phyloP scores from a whole-genome alignment of 2,329 filamentous ascomycete species.

The Exophiala bonariae region DNA sequence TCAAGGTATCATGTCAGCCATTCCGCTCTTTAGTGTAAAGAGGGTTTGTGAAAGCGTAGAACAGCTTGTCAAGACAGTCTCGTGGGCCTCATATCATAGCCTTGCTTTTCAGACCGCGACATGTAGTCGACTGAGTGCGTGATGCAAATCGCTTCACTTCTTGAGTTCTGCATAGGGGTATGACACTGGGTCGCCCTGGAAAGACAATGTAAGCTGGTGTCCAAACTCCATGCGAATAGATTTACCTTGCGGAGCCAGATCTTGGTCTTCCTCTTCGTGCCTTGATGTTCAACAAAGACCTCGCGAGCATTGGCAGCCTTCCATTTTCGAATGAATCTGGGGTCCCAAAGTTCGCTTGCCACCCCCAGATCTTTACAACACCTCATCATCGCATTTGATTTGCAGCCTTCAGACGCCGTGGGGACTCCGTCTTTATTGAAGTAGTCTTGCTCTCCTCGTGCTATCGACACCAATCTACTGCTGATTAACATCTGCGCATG shows the following conservation, averaged over 20 bases:
- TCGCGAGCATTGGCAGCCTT: constrained; percentile 73
- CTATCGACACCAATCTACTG: constrained; percentile 80
- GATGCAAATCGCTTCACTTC: constrained; percentile 7
- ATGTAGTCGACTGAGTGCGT: too few relatives aligned
- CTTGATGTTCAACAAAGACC: constrained; percentile 83
- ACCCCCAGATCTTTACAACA: constrained; percentile 98
- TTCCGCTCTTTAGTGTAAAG: too few relatives aligned
- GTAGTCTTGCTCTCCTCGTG: constrained; percentile 91
- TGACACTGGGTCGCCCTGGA: constrained; percentile 64
- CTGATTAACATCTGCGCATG: constrained; percentile 3
- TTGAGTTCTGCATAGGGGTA: constrained; percentile 61
- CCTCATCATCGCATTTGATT: constrained; percentile 95
- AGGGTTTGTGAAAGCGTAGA: too few relatives aligned
- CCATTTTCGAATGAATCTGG: constrained; percentile 81
- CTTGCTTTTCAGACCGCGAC: too few relatives aligned
- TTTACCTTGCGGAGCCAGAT: constrained; percentile 73
- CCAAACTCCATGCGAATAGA: too few relatives aligned
- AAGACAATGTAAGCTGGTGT: too few relatives aligned
- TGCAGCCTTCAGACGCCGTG: constrained; percentile 93
- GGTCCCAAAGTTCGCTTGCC: constrained; percentile 95
- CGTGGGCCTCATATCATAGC: too few relatives aligned
- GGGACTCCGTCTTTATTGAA: constrained; percentile 88
- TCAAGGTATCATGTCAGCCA: too few relatives aligned
- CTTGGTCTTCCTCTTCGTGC: constrained; percentile 85
- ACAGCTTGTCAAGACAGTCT: too few relatives aligned